Evolutionary conservation across 2,329 filamentous ascomycete genomes (phyloP), one percentile per base, ranked within the genome.

Genomic region (Clonostachys sp.): DNA sequence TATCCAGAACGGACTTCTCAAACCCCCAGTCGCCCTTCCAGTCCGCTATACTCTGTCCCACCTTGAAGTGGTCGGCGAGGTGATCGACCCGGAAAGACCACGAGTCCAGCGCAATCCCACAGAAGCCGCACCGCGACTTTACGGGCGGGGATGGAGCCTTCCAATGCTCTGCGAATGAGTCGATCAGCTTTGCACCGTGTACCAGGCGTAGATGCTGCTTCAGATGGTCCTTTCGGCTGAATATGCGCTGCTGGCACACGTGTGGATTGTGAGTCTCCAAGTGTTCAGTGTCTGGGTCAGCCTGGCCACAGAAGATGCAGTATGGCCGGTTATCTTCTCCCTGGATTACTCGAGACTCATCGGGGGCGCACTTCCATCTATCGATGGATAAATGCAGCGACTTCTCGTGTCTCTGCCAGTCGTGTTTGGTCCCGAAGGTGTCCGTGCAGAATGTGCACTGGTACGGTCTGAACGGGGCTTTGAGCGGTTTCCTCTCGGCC

Each of bases 281-380:
- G 35, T 62, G 59, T 0, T 51, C 50, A 5, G 51, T 17, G 1
- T 46, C 49, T 1, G 58, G 59, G 4, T 62, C 51, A 1, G 53
- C 34, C 13, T 47, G 40, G 2, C 49, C 55, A 44, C 59, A 62
- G 33, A 59, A 62, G 4, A 51, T 55, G 24, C 59, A 61, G 16
- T 58, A 55, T 0, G 44, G 50, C 14, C 44, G 24, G 4, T 30
- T 34, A 1, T 57, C 55, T 3, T 56, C 57, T 3, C 48, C 52
- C 1, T 54, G 45, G 2, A 50, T 13, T 1, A 57, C 43, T 1
- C 44, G 44, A 3, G 53, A 51, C 6, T 58, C 59, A 5, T 52
- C 47, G 0, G 59, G 59, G 0, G 57, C 14, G 52, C 80, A 84
- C 6, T 81, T 69, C 73, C 72, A 80, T 0, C 59, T 61, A 34